phyloP scores from a whole-genome alignment of 441 rosid genomes.

The Populus hybrid region DNA sequence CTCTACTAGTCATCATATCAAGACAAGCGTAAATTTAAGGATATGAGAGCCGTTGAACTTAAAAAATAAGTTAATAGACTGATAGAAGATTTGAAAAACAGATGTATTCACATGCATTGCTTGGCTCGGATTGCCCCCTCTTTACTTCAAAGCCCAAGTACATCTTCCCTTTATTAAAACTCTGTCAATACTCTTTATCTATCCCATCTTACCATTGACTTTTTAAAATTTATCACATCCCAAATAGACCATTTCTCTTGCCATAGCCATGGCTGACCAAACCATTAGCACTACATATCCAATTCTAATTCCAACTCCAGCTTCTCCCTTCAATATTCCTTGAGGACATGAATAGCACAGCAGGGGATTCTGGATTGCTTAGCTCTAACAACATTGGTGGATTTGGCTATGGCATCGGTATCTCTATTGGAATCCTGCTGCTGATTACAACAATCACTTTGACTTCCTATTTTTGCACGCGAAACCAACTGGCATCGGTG shows the following conservation, averaged over 20 bases:
- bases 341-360: slow-evolving; percentile 33
- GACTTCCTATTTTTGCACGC: slow-evolving; percentile 79
- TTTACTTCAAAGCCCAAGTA: slow-evolving; percentile 13
- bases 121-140: not conserved
- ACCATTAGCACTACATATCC: slow-evolving; percentile 9
- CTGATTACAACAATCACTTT: slow-evolving; percentile 88
- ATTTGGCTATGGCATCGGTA: slow-evolving; percentile 73
- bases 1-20: not conserved
- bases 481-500: slow-evolving; percentile 19
- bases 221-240: slow-evolving; percentile 23
- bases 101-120: slow-evolving; percentile 19
- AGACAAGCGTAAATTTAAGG: not conserved
- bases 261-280: slow-evolving; percentile 42
- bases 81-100: not conserved
- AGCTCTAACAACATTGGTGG: slow-evolving; percentile 53
- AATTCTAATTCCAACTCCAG: not conserved
- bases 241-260: slow-evolving; percentile 16
- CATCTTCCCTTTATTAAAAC: slow-evolving; percentile 25
- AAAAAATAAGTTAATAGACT: not conserved
- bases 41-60: slow-evolving; percentile 16
- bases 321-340: not conserved
- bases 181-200: slow-evolving; percentile 17
- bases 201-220: slow-evolving; percentile 46
- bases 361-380: slow-evolving; percentile 34
- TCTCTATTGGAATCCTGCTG: slow-evolving; percentile 74